Evolutionary conservation across 768 basidiomycete genomes (phyloP).

Genomic region (Lentinula raphanica): DNA sequence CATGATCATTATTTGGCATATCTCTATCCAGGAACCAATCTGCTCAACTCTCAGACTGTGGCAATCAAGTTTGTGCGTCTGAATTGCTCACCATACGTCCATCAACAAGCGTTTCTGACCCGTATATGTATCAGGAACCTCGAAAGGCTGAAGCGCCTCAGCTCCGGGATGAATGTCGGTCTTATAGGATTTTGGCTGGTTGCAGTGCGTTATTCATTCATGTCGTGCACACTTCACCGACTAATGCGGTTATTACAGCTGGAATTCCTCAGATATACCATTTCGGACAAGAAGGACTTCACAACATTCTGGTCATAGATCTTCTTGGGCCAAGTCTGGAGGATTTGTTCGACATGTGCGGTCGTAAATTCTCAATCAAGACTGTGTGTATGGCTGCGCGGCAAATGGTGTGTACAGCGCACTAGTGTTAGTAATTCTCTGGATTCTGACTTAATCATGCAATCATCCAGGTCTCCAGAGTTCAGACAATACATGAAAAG

Average conservation of each 20-base stretch:
- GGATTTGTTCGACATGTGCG: conserved; percentile 99
- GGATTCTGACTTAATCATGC: conserved; percentile 5
- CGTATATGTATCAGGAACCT: conserved; percentile 68
- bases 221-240: conserved; percentile 11
- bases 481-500: conserved; percentile 98
- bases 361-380: conserved; percentile 95
- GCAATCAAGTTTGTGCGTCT: conserved; percentile 98
- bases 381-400: conserved; percentile 98
- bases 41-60: conserved; percentile 97
- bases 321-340: conserved; percentile 94
- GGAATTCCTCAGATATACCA: conserved; percentile 99
- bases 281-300: conserved; percentile 97
- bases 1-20: background rate
- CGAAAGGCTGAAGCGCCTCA: conserved; percentile 96
- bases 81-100: background rate
- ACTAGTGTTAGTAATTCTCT: conserved; percentile 6
- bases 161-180: conserved; percentile 96
- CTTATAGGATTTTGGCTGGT: conserved; percentile 85
- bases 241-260: conserved; percentile 41
- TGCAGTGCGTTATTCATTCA: conserved; percentile 60
- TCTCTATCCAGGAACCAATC: conserved; percentile 72
- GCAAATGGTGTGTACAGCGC: conserved; percentile 68
- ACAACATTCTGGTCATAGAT: conserved; percentile 98
- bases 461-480: conserved; percentile 87
- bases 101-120: background rate